phyloP scores from a whole-genome alignment of 2,329 filamentous ascomycete species.

The Venturia oleaginea region DNA sequence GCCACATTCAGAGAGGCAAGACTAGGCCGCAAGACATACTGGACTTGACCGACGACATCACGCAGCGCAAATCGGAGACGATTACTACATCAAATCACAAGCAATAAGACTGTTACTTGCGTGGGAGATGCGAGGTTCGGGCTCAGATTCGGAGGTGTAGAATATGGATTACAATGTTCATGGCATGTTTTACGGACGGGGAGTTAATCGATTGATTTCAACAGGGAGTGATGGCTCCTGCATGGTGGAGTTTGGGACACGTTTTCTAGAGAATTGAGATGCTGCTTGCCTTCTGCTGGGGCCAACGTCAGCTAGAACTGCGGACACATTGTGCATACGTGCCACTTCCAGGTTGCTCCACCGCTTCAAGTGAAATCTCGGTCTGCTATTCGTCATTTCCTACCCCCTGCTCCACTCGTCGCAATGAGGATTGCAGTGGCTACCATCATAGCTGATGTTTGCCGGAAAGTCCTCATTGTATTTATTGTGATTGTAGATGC shows the following conservation, averaged over 20 bases:
- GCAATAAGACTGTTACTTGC: background rate
- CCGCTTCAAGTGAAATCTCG: background rate
- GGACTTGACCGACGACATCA: background rate
- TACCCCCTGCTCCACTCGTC: background rate
- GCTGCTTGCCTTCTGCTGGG: background rate
- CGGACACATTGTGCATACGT: background rate
- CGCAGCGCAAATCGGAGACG: background rate
- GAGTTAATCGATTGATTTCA: background rate
- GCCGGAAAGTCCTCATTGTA: background rate
- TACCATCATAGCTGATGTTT: background rate
- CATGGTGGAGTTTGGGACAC: background rate
- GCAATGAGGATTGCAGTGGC: background rate
- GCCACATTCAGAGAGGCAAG: constrained; percentile 2
- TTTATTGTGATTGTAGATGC: background rate
- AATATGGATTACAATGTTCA: background rate
- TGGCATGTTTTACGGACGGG: background rate
- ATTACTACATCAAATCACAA: background rate
- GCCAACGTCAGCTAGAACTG: background rate
- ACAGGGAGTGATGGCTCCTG: background rate
- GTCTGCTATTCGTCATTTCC: background rate
- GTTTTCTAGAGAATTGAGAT: constrained; percentile 1
- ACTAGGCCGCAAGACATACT: constrained; percentile 2
- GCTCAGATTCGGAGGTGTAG: background rate
- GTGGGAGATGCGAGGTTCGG: background rate
- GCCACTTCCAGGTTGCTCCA: constrained; percentile 1